Conservation (phyloP, 2,329 filamentous ascomycete genomes). For the Gnomoniopsis sp. region DNA sequence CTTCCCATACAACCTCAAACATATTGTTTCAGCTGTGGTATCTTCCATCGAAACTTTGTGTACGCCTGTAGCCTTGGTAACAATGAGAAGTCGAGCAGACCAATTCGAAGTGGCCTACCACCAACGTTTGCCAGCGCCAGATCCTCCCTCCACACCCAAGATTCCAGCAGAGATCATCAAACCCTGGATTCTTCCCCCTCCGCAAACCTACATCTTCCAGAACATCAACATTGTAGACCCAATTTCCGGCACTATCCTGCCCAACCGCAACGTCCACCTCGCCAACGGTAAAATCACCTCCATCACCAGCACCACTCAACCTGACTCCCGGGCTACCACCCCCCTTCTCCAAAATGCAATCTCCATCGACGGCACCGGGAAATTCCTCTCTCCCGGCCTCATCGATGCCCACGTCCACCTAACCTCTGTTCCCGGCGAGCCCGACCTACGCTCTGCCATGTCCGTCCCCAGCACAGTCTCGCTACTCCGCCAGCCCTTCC, state of each 20-base stretch:
- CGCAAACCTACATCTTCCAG: constrained; percentile 32
- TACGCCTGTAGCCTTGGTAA: too few relatives aligned
- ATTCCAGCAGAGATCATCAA: constrained; percentile 25
- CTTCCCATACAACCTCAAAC: too few relatives aligned
- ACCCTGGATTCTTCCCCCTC: constrained; percentile 32
- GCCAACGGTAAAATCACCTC: constrained; percentile 31
- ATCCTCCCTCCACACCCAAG: too few relatives aligned
- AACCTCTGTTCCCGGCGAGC: constrained; percentile 39
- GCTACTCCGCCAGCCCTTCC: constrained; percentile 43
- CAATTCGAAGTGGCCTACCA: too few relatives aligned
- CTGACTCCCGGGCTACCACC: too few relatives aligned
- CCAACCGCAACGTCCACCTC: constrained; percentile 30
- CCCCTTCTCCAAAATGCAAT: constrained; percentile 9
- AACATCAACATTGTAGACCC: constrained; percentile 44
- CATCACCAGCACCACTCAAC: constrained; percentile 11
- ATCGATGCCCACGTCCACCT: constrained; percentile 51
- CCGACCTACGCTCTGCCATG: constrained; percentile 33
- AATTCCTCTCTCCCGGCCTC: constrained; percentile 46
- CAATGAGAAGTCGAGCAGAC: too few relatives aligned
- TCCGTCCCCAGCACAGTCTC: constrained; percentile 33
- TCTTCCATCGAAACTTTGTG: too few relatives aligned
- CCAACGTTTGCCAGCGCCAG: too few relatives aligned
- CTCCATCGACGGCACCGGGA: constrained; percentile 37
- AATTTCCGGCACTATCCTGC: constrained; percentile 28
- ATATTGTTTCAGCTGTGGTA: too few relatives aligned